These are phyloP conservation scores for Mariannaea elegans DNA, from an alignment of 2,329 filamentous ascomycete species.

Conservation along the genomic window DNA sequence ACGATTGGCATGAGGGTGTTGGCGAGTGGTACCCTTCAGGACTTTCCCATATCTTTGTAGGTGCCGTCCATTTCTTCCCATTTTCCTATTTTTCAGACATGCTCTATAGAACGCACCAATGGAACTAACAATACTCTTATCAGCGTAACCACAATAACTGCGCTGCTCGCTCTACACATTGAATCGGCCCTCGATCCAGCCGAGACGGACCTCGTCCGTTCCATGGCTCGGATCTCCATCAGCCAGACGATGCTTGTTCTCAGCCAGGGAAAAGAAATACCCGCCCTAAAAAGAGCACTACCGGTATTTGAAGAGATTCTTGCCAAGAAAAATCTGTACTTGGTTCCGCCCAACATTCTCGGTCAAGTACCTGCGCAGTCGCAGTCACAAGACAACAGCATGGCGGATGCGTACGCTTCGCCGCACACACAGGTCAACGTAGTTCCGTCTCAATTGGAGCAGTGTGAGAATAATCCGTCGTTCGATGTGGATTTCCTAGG, in stretches of 20 bases:
- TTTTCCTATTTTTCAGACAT: too few species aligned
- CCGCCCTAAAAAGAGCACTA: slow-evolving; percentile 8
- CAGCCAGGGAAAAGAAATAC: slow-evolving; percentile 5
- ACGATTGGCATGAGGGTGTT: slow-evolving; percentile 18
- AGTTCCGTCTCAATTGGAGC: too few species aligned
- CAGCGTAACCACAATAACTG: slow-evolving; percentile 13
- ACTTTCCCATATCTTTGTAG: slow-evolving; percentile 23
- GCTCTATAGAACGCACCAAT: too few species aligned
- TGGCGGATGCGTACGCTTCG: too few species aligned
- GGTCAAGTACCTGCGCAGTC: too few species aligned
- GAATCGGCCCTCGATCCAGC: slow-evolving; percentile 16
- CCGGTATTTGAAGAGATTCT: slow-evolving; percentile 18
- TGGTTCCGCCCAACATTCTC: too few species aligned
- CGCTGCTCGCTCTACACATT: slow-evolving; percentile 15
- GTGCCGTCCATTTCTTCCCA: too few species aligned
- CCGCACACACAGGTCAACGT: too few species aligned
- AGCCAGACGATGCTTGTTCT: slow-evolving; percentile 16
- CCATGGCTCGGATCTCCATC: slow-evolving; percentile 19
- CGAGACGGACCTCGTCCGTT: slow-evolving; percentile 10
- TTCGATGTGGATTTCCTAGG: too few species aligned
- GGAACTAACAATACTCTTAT: background rate
- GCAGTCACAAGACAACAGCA: too few species aligned
- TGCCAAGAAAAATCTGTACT: slow-evolving; percentile 11
- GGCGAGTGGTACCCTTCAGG: background rate
- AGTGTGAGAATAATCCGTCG: too few species aligned